These are phyloP conservation scores for Puccinia polysora DNA, from an alignment of 1,284 basidiomycete genomes.

Conservation along the genomic window DNA sequence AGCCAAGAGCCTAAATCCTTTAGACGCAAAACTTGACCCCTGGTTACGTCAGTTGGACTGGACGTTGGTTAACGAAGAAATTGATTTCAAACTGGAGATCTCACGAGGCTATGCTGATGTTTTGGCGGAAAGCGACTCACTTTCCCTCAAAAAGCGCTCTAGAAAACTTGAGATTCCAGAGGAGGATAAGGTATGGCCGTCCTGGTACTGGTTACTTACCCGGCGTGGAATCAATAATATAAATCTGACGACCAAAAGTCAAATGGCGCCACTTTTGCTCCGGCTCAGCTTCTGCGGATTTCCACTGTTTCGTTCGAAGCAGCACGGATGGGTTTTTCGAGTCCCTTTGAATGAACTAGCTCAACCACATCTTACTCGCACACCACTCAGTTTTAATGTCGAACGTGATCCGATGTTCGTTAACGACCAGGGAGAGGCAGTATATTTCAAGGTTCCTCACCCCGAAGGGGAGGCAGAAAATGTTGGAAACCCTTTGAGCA, in stretches of 20 bases:
- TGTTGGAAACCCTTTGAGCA: constrained; percentile 84
- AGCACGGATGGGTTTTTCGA: constrained; percentile 88
- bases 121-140: background rate
- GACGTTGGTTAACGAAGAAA: constrained; percentile 44
- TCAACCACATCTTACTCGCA: constrained; percentile 46
- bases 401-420: constrained; percentile 60
- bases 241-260: constrained; percentile 79
- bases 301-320: constrained; percentile 77
- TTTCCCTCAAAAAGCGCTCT: constrained; percentile 6
- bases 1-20: constrained; percentile 15
- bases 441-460: constrained; percentile 89
- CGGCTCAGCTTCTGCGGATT: constrained; percentile 80
- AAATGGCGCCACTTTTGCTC: constrained; percentile 77
- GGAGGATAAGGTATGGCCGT: constrained; percentile 61
- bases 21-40: constrained; percentile 31
- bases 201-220: constrained; percentile 90
- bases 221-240: constrained; percentile 57
- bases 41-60: constrained; percentile 50
- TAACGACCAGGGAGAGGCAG: constrained; percentile 57
- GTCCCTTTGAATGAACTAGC: constrained; percentile 57
- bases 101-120: constrained; percentile 2
- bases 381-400: constrained; percentile 44
- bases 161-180: constrained; percentile 7
- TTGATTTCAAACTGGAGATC: constrained; percentile 7
- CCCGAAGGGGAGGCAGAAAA: constrained; percentile 90